Base-by-base conservation (phyloP, 139 green algal species). In the Coccomyxa sp. region DNA sequence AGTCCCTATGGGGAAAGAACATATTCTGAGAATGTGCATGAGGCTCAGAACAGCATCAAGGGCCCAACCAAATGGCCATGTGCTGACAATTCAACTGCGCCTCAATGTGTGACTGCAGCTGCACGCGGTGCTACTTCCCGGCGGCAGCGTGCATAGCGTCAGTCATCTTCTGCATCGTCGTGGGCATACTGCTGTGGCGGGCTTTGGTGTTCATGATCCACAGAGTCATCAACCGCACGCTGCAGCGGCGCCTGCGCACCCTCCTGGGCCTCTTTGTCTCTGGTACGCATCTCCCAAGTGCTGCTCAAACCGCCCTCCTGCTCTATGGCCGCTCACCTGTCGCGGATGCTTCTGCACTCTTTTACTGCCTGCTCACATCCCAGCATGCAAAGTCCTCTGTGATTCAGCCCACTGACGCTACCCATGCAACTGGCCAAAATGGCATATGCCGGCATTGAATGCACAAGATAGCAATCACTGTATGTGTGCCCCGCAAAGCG, bases 51-150 rank as follows among this genome's bases (percentile, higher is more conserved):
- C n/a, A n/a, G n/a, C n/a, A n/a, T n/a, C n/a, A n/a, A n/a, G n/a
- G n/a, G n/a, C n/a, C n/a, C n/a, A n/a, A 18, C 31, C n/a, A 33
- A 40, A 54, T 12, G 1, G 44, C 34, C 34, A 75, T 44, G 35
- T 75, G 5, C 18, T 35, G n/a, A 35, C 70, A n/a, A 27, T 4
- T 39, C 38, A 0, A 69, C 36, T 8, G 16, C 36, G 70, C 16
- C 34, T 55, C 0, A 55, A 9, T 16, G n/a, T 27, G 29, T 33
- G 18, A 14, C 22, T 68, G 29, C 73, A 78, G 74, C 4, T 78
- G 74, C 34, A 31, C 54, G 22, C 41, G 75, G 16, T 81, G 77
- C 44, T 16, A 54, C 69, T 81, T 81, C 77, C 77, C 77, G 24
- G 77, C 77, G 16, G 77, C 68, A 0, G 69, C 33, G 10, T 55